Evolutionary conservation across 2,329 filamentous ascomycete species (phyloP).

Genomic region (Pseudocercospora fuligena): DNA sequence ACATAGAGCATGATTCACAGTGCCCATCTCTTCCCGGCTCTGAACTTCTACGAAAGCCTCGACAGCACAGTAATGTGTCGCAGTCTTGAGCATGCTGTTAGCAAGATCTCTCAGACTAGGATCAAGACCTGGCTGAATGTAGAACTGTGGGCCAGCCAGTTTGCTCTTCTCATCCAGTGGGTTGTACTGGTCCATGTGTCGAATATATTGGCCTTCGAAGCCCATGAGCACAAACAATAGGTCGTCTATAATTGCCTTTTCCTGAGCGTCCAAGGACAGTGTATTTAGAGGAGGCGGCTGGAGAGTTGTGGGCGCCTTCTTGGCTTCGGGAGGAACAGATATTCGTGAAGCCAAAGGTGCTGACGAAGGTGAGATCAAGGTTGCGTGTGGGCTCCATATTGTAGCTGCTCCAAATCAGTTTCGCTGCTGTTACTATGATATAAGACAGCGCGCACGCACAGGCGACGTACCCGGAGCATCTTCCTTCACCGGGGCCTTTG

Average conservation of each 20-base stretch:
- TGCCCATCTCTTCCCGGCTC: constrained; percentile 88
- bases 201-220: constrained; percentile 96
- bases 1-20: constrained; percentile 93
- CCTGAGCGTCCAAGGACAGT: constrained; percentile 79
- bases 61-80: constrained; percentile 88
- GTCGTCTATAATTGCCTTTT: constrained; percentile 86
- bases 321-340: constrained; percentile 65
- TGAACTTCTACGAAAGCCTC: constrained; percentile 94
- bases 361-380: constrained; percentile 69
- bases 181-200: constrained; percentile 81
- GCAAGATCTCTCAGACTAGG: constrained; percentile 89
- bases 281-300: constrained; percentile 71
- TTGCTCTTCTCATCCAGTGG: constrained; percentile 85
- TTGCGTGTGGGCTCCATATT: constrained; percentile 80
- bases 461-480: constrained; percentile 29
- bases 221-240: constrained; percentile 96
- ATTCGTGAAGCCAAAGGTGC: constrained; percentile 74
- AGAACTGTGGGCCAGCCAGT: constrained; percentile 79
- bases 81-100: constrained; percentile 87
- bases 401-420: constrained; percentile 34
- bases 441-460: constrained; percentile 21
- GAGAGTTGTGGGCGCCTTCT: constrained; percentile 70
- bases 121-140: constrained; percentile 80
- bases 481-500: constrained; percentile 24
- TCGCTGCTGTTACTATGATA: background rate